phyloP scores from a whole-genome alignment of 208 protist species.

The Herpetomonas muscarum region DNA sequence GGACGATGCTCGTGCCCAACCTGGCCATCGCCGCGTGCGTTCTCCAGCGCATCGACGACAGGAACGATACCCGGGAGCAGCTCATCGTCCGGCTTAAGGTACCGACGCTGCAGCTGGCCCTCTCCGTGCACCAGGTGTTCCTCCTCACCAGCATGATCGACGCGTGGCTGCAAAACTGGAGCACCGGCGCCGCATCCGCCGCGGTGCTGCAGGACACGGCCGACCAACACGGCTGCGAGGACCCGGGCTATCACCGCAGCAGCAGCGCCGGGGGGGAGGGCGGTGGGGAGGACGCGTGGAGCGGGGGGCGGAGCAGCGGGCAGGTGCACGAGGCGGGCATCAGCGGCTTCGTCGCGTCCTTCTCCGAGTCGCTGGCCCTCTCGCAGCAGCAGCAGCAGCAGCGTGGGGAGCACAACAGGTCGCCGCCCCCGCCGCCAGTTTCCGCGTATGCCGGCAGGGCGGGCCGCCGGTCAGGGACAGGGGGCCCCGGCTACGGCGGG shows the following conservation, averaged over 20 bases:
- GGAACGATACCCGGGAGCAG: slow-evolving; percentile 31
- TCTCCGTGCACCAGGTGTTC: slow-evolving; percentile 73
- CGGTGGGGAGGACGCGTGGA: neutral
- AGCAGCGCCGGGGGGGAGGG: neutral
- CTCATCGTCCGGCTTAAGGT: slow-evolving; percentile 76
- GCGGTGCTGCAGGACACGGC: neutral
- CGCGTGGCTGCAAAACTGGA: slow-evolving; percentile 45
- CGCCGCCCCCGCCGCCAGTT: neutral
- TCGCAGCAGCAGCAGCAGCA: neutral
- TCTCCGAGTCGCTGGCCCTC: neutral
- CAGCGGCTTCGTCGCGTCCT: neutral
- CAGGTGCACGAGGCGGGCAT: neutral
- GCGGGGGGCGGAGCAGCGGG: too few species aligned
- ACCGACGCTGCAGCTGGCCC: slow-evolving; percentile 47
- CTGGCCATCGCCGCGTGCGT: slow-evolving; percentile 64
- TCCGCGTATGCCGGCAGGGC: neutral
- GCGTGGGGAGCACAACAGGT: neutral
- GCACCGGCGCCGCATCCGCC: neutral
- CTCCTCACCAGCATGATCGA: slow-evolving; percentile 71
- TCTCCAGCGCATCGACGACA: slow-evolving; percentile 67
- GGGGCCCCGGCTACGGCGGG: too few species aligned
- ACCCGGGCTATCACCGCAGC: neutral
- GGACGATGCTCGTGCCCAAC: slow-evolving; percentile 72
- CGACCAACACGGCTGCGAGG: neutral
- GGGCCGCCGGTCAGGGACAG: neutral